Evolutionary conservation across 176 grass and related monocot genomes (phyloP).

Genomic region (Neostapfia colusana): DNA sequence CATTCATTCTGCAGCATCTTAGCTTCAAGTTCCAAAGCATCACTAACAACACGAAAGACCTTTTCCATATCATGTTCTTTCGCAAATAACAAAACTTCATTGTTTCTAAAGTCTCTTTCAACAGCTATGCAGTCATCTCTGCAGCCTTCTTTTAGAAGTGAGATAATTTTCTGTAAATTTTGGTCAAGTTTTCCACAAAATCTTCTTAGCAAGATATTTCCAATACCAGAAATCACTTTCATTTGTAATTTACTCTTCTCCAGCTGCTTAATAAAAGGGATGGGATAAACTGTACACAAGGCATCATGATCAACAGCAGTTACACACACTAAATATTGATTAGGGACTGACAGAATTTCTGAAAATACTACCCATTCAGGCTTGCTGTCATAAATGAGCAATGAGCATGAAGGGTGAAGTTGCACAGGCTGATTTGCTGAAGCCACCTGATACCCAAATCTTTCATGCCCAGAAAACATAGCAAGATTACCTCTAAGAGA

Average conservation of each 20-base stretch:
- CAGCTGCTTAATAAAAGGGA: conserved; percentile 51
- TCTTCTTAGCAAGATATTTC: conserved; percentile 58
- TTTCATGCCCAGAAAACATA: conserved; percentile 79
- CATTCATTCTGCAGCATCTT: conserved; percentile 75
- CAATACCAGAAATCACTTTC: conserved; percentile 61
- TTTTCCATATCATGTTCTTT: conserved; percentile 60
- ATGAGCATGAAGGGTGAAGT: conserved; percentile 88
- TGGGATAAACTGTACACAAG: conserved; percentile 46
- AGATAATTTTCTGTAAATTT: conserved; percentile 70
- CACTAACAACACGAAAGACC: conserved; percentile 47
- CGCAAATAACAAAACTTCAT: conserved; percentile 69
- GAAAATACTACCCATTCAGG: conserved; percentile 92
- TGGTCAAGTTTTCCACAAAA: conserved; percentile 73
- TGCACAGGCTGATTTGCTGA: conserved; percentile 68
- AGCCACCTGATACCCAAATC: conserved; percentile 83
- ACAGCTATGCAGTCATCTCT: conserved; percentile 69
- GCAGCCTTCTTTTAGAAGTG: conserved; percentile 50
- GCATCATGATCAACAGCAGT: conserved; percentile 72
- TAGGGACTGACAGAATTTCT: conserved; percentile 73
- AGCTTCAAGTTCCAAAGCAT: conserved; percentile 62
- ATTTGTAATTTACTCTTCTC: conserved; percentile 72
- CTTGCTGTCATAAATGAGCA: conserved; percentile 59
- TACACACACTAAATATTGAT: conserved; percentile 96
- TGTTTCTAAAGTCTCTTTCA: conserved; percentile 65
- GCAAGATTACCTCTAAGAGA: conserved; percentile 83